Evolutionary conservation across 176 grass and related monocot species (phyloP).

Genomic region (Avena insularis): DNA sequence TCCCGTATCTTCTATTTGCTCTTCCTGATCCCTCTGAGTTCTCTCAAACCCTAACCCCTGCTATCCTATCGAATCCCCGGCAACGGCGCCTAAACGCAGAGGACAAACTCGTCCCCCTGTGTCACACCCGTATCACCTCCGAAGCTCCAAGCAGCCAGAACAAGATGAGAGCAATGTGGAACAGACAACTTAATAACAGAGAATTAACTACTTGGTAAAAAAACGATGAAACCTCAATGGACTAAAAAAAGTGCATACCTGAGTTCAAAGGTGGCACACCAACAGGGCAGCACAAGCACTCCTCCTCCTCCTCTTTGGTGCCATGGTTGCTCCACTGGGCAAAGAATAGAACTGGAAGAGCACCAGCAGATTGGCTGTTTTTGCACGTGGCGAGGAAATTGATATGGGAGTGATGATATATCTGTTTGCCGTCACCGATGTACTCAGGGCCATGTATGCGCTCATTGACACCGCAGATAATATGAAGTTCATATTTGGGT

Average conservation of each 20-base stretch:
- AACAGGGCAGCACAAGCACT: background rate
- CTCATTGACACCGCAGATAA: slow-evolving; percentile 19
- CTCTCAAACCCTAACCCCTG: too few relatives aligned
- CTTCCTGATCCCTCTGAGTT: too few relatives aligned
- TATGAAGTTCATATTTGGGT: background rate
- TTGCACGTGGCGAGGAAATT: slow-evolving; percentile 4
- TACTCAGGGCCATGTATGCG: background rate
- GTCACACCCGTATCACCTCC: too few relatives aligned
- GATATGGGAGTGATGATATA: slow-evolving; percentile 1
- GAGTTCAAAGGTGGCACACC: background rate
- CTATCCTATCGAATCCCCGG: too few relatives aligned
- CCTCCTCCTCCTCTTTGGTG: background rate
- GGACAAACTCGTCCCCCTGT: too few relatives aligned
- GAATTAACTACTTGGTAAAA: background rate
- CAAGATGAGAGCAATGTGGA: background rate
- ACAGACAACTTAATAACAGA: background rate
- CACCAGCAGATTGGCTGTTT: background rate
- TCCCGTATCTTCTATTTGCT: too few relatives aligned
- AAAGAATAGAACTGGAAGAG: background rate
- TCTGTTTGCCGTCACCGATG: background rate
- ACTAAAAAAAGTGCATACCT: background rate
- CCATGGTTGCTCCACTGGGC: background rate
- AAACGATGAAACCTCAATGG: background rate
- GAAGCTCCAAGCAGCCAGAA: too few relatives aligned
- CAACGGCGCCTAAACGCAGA: too few relatives aligned